These are phyloP conservation scores for Euphorbia celastroides DNA, from an alignment of 441 rosid genomes.

Conservation along the genomic window DNA sequence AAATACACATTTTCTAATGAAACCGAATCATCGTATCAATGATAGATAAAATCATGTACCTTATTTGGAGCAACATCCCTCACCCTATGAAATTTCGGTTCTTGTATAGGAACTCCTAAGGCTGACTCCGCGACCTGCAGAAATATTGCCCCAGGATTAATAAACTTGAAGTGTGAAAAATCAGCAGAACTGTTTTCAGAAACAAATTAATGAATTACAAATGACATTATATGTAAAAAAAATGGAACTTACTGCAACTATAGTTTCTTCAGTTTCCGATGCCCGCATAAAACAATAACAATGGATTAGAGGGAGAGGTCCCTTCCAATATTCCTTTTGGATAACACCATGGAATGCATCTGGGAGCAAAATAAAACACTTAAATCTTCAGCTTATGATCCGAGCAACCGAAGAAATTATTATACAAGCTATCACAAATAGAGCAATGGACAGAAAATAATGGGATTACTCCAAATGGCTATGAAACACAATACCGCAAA, in stretches of 20 bases:
- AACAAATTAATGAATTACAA: constrained; percentile 2
- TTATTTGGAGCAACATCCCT: constrained; percentile 98
- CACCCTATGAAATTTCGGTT: constrained; percentile 62
- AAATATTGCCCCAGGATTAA: not conserved
- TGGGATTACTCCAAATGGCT: not conserved
- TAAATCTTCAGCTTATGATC: not conserved
- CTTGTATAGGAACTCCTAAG: constrained; percentile 45
- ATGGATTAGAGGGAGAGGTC: constrained; percentile 66
- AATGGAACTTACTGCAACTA: constrained; percentile 43
- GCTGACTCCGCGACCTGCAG: constrained; percentile 70
- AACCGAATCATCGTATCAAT: not conserved
- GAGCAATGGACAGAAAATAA: not conserved
- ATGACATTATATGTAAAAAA: not conserved
- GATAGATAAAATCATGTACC: constrained; percentile 30
- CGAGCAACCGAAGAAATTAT: not conserved
- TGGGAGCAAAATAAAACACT: constrained; percentile 19
- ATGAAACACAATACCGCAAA: not conserved
- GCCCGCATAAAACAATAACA: constrained; percentile 89
- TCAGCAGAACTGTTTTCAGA: too few relatives aligned
- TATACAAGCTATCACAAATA: not conserved
- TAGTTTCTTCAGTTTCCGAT: constrained; percentile 56
- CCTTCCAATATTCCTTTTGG: constrained; percentile 59
- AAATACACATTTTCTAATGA: not conserved
- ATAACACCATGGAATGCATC: constrained; percentile 64
- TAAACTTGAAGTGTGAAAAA: too few relatives aligned